Evolutionary conservation across 164 flowering plant species (phyloP).

Genomic region (Taxillus chinensis): DNA sequence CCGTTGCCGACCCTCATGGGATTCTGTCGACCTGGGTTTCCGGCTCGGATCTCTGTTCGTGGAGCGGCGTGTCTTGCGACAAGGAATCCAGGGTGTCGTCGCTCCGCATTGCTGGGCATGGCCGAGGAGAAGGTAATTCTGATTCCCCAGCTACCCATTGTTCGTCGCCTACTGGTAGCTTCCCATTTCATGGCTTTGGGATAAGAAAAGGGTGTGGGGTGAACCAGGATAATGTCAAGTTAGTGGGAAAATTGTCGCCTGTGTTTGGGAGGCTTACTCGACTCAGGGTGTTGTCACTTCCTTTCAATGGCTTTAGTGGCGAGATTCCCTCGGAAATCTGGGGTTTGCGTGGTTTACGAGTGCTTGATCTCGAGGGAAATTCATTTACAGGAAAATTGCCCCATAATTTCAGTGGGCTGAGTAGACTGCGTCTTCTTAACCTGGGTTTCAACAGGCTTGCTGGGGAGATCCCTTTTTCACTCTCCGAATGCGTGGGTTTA

Average conservation of each 20-base stretch:
- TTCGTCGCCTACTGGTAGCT: conserved; percentile 11
- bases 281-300: neutral
- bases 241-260: neutral
- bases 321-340: neutral
- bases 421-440: neutral
- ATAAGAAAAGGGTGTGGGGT: conserved; percentile 14
- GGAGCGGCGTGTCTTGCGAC: conserved; percentile 68
- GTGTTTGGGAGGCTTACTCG: neutral
- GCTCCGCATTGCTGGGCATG: conserved; percentile 22
- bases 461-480: neutral
- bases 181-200: conserved; percentile 30
- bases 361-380: neutral
- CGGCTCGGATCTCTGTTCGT: conserved; percentile 33
- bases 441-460: neutral
- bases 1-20: conserved; percentile 47
- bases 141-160: conserved; percentile 13
- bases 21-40: conserved; percentile 9
- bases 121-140: conserved; percentile 20
- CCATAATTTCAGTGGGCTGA: neutral
- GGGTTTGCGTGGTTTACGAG: neutral
- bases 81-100: conserved; percentile 32
- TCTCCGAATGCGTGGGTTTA: neutral
- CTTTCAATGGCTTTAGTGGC: neutral
- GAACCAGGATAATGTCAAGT: too few relatives aligned
- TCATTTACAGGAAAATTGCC: too few relatives aligned